Evolutionary conservation across 2,329 filamentous ascomycete genomes (phyloP), one percentile per base, ranked within the genome.

Genomic region (Fusarium chlamydosporum): DNA sequence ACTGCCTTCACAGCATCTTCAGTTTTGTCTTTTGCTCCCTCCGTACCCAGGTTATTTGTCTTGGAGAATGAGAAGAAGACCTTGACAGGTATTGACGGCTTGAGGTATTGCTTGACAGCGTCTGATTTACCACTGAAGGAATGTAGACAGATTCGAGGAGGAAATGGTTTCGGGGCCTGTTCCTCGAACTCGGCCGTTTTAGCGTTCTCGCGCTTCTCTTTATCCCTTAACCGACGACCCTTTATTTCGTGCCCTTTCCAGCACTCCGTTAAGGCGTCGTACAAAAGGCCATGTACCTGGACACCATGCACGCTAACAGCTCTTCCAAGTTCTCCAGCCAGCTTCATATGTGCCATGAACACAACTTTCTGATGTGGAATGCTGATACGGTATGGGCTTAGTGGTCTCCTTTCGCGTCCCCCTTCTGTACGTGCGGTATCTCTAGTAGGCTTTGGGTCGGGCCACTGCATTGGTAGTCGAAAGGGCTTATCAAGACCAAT

Each of bases 61-160:
- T 85, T 86, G 1, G 92, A 97, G 75, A 97, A 97, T 0, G 93
- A 97, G 70, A 96, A 95, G 78, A 89, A 97, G 13, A 97, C 85
- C 18, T 88, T 84, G 0, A 89, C 88, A 0, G 94, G 94, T 6
- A 95, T 88, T 0, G 85, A 84, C 2, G 88, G 86, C 54, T 91
- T 86, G 26, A 92, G 80, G 71, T 96, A 97, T 76, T 93, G 92
- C 66, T 87, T 91, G 18, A 96, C 81, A 6, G 89, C 86, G 38
- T 95, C 89, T 6, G 88, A 83, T 4, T 91, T 87, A 0, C 93
- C 94, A 27, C 92, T 95, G 77, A 93, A 97, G 0, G 94, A 97
- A 77, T 97, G 94, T 61, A 97, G 86, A 74, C 94, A 97, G 71
- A 97, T 90, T 6, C 93, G 84, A 1, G 93, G 93, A 4, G 94